A percentile compares a stretch with the other conserved stretches of the same genome.
Conservation (phyloP, 257 asterid genomes). For the Parsonsia alboflavescens region DNA sequence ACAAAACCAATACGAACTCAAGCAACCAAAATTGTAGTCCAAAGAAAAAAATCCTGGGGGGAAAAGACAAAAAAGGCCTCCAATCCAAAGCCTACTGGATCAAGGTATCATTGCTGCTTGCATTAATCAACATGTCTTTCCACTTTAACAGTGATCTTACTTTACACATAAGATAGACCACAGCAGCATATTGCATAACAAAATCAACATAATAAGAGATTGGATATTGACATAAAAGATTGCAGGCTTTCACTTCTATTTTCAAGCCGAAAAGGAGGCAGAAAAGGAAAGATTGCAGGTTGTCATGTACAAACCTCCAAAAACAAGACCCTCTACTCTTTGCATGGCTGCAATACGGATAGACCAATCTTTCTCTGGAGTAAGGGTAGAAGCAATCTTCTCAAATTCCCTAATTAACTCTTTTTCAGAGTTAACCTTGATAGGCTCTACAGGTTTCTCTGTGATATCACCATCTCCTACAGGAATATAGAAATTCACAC, state of each 20-base stretch:
- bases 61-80: background rate
- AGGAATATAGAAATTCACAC: conserved; percentile 18
- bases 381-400: conserved; percentile 82
- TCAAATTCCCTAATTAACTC: conserved; percentile 94
- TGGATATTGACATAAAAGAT: background rate
- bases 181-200: background rate
- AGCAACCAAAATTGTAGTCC: background rate
- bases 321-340: conserved; percentile 85
- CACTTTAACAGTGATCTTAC: background rate
- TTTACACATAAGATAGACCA: background rate
- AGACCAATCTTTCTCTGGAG: conserved; percentile 99
- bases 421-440: conserved; percentile 90
- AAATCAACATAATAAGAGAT: background rate
- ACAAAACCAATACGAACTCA: background rate
- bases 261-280: conserved; percentile 5
- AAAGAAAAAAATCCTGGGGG: background rate
- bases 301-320: conserved; percentile 67
- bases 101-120: background rate
- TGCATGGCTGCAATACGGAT: conserved; percentile 93
- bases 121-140: background rate
- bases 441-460: conserved; percentile 89
- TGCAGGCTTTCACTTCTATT: background rate
- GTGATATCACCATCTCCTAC: conserved; percentile 85
- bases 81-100: background rate
- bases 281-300: conserved; percentile 3